Evolutionary conservation across 495 filamentous ascomycete genomes (phyloP).

Genomic region (Neurospora discreta): DNA sequence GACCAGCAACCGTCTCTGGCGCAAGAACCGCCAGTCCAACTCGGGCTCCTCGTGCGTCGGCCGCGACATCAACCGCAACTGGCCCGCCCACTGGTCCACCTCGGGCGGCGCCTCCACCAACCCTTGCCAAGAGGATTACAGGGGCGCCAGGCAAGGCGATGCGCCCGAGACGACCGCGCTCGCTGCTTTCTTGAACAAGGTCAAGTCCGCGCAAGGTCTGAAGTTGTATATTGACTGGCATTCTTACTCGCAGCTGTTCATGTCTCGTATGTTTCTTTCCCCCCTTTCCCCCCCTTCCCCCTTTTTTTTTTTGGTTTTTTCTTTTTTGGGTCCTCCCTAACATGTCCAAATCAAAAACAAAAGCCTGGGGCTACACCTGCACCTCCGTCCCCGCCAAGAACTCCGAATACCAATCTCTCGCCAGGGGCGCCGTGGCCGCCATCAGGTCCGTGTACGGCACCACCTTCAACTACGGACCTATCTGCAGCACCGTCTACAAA

Average conservation of each 20-base stretch:
- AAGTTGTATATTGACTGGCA: slow-evolving; percentile 54
- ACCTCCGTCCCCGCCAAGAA: slow-evolving; percentile 29
- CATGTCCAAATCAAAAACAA: too few relatives aligned
- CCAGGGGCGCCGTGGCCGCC: slow-evolving; percentile 26
- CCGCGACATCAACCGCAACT: slow-evolving; percentile 56
- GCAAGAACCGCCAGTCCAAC: slow-evolving; percentile 48
- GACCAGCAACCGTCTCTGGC: slow-evolving; percentile 47
- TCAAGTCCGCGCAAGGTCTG: slow-evolving; percentile 34
- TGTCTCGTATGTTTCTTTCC: slow-evolving; percentile 17
- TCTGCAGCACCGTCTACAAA: slow-evolving; percentile 48
- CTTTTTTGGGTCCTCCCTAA: too few relatives aligned
- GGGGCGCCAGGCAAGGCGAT: slow-evolving; percentile 34
- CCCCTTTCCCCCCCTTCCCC: background rate
- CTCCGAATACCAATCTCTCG: slow-evolving; percentile 32
- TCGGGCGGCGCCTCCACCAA: slow-evolving; percentile 39
- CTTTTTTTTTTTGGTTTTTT: background rate
- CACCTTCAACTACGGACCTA: slow-evolving; percentile 39
- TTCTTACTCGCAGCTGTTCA: slow-evolving; percentile 43
- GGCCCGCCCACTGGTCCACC: slow-evolving; percentile 42
- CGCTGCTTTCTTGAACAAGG: slow-evolving; percentile 22
- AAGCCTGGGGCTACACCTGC: slow-evolving; percentile 32
- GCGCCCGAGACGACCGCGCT: slow-evolving; percentile 42
- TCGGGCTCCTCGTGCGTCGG: slow-evolving; percentile 38
- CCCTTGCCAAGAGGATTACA: slow-evolving; percentile 44
- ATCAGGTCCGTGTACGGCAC: slow-evolving; percentile 39